Conservation (phyloP, 2,329 filamentous ascomycete species). For the Penicillium sp. region DNA sequence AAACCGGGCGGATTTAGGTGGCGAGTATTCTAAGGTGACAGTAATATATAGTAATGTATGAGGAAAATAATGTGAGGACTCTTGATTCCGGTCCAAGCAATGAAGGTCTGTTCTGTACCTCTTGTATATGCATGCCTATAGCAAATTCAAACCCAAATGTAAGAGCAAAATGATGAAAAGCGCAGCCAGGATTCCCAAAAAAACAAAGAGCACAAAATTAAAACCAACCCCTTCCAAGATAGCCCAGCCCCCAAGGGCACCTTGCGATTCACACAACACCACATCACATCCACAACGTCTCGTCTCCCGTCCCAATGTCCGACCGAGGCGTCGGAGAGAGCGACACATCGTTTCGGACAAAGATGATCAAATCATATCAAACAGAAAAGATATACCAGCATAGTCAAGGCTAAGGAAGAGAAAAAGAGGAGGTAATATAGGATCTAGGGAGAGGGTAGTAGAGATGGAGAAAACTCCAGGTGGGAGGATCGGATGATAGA, state of each 20-base stretch:
- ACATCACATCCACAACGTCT: slow-evolving; percentile 1
- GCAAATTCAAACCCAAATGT: slow-evolving; percentile 3
- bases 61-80: neutral
- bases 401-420: neutral
- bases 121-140: slow-evolving; percentile 6
- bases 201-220: neutral
- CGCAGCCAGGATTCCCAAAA: neutral
- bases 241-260: neutral
- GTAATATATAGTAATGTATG: neutral
- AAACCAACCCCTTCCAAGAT: neutral
- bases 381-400: neutral
- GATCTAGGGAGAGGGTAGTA: neutral
- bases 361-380: neutral
- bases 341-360: neutral
- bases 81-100: slow-evolving; percentile 7
- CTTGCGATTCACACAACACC: slow-evolving; percentile 3
- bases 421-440: neutral
- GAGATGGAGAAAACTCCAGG: slow-evolving; percentile 1
- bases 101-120: neutral
- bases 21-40: neutral
- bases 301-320: neutral
- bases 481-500: neutral
- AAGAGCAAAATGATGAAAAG: neutral
- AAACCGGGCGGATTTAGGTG: neutral
- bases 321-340: neutral